These are phyloP conservation scores for Botryosphaeria dothidea DNA, from an alignment of 2,329 filamentous ascomycete genomes.

Conservation along the genomic window DNA sequence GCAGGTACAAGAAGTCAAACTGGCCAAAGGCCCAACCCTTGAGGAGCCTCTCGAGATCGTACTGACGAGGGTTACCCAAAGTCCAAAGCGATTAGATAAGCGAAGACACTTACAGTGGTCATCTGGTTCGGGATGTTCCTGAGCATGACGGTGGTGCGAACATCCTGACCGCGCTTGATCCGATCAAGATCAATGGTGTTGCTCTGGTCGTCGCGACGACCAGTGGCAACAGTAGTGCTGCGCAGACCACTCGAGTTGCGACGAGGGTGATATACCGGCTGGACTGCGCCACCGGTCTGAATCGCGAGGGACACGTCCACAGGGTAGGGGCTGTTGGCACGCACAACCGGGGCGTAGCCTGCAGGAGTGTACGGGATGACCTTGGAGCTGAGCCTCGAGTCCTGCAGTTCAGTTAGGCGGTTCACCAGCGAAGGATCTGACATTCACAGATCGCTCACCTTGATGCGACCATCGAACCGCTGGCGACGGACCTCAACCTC, in stretches of 20 bases:
- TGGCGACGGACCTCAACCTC: neutral
- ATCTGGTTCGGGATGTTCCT: conserved; percentile 94
- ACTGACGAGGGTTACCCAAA: conserved; percentile 25
- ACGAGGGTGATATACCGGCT: conserved; percentile 24
- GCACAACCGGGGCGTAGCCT: too few species aligned
- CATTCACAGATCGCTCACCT: conserved; percentile 23
- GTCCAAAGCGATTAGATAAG: conserved; percentile 19
- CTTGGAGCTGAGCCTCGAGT: neutral
- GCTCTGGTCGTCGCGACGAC: conserved; percentile 22
- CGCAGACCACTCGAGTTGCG: conserved; percentile 2
- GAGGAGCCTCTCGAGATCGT: conserved; percentile 69
- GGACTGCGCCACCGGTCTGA: conserved; percentile 7
- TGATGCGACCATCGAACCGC: conserved; percentile 23
- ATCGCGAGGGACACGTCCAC: neutral
- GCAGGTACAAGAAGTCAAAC: conserved; percentile 93
- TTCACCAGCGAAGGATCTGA: neutral
- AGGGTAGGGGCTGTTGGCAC: neutral
- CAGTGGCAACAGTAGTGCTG: neutral
- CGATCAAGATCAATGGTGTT: conserved; percentile 41
- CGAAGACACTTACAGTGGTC: conserved; percentile 52
- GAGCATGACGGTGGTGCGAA: conserved; percentile 74
- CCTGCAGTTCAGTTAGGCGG: conserved; percentile 14
- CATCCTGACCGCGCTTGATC: conserved; percentile 46
- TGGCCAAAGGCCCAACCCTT: conserved; percentile 77
- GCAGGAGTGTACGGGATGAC: neutral